Evolutionary conservation across 2,329 filamentous ascomycete species (phyloP).

Genomic region (Ophiostoma novo-ulmi): DNA sequence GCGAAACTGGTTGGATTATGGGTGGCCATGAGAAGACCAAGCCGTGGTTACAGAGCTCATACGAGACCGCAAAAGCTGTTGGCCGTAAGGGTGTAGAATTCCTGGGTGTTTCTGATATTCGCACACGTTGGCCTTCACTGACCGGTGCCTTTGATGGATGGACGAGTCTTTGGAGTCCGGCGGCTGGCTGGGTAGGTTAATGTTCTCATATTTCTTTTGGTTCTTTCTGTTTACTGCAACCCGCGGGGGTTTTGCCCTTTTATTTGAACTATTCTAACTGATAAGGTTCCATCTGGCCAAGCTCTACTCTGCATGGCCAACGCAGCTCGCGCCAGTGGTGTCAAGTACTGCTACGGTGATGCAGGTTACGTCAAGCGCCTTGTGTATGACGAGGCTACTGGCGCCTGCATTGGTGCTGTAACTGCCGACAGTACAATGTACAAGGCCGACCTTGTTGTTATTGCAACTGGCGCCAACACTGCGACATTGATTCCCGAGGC

Average conservation of each 20-base stretch:
- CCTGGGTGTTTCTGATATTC: background rate
- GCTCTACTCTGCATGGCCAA: slow-evolving; percentile 33
- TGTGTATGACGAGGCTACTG: background rate
- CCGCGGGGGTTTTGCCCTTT: background rate
- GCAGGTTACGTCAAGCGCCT: background rate
- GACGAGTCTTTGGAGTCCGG: background rate
- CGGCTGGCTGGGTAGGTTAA: background rate
- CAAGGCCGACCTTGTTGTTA: background rate
- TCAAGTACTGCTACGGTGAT: background rate
- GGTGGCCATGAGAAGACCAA: background rate
- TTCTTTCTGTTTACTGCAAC: background rate
- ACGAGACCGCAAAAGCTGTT: background rate
- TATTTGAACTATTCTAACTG: background rate
- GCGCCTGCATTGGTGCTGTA: background rate
- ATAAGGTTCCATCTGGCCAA: background rate
- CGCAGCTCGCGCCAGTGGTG: slow-evolving; percentile 28
- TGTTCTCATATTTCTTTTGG: background rate
- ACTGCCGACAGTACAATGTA: background rate
- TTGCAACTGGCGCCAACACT: slow-evolving; percentile 44
- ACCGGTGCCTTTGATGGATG: background rate
- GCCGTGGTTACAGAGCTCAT: background rate
- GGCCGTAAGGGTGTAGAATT: background rate
- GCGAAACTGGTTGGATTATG: background rate
- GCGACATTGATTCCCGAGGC: slow-evolving; percentile 52
- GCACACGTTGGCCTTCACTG: background rate